Percentiles rank a stretch among this genome's conserved stretches.
These are phyloP conservation scores for Sporothrix brunneoviolacea DNA, from an alignment of 2,329 filamentous ascomycete species.

Conservation along the genomic window DNA sequence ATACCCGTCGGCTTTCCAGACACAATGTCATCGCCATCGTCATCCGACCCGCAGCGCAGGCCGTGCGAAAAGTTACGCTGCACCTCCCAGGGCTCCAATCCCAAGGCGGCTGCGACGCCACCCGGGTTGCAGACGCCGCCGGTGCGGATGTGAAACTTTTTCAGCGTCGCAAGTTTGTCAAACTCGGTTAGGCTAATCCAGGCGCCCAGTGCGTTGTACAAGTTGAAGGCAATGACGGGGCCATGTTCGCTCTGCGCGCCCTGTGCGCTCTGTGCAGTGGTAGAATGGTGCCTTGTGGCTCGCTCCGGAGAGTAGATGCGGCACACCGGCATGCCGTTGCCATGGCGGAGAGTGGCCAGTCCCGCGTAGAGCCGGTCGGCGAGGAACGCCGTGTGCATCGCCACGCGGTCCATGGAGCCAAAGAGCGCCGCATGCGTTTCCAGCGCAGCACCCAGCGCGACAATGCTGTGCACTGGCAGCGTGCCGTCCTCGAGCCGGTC, in stretches of 20 bases:
- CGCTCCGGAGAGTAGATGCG: conserved; percentile 50
- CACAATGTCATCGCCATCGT: conserved; percentile 69
- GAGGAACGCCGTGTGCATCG: conserved; percentile 64
- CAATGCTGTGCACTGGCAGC: conserved; percentile 80
- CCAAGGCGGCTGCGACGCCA: conserved; percentile 67
- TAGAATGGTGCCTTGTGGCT: not conserved
- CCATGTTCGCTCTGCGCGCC: too few relatives aligned
- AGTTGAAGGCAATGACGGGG: conserved; percentile 77
- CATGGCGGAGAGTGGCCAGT: conserved; percentile 57
- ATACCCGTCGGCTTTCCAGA: conserved; percentile 82
- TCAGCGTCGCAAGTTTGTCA: conserved; percentile 75
- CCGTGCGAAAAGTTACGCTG: conserved; percentile 77
- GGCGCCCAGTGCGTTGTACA: conserved; percentile 59
- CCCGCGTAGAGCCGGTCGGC: conserved; percentile 50
- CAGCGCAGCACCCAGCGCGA: conserved; percentile 72
- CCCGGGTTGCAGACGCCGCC: conserved; percentile 91
- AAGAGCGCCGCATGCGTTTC: conserved; percentile 63
- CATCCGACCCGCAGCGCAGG: conserved; percentile 74
- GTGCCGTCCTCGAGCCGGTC: conserved; percentile 87
- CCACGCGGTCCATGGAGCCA: conserved; percentile 61
- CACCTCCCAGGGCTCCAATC: conserved; percentile 73
- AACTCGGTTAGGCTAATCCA: conserved; percentile 81
- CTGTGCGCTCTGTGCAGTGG: too few relatives aligned
- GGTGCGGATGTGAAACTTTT: conserved; percentile 76
- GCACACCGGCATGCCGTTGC: conserved; percentile 61